Base-by-base conservation (phyloP, 768 basidiomycete genomes). In the Filobasidium wieringae region DNA sequence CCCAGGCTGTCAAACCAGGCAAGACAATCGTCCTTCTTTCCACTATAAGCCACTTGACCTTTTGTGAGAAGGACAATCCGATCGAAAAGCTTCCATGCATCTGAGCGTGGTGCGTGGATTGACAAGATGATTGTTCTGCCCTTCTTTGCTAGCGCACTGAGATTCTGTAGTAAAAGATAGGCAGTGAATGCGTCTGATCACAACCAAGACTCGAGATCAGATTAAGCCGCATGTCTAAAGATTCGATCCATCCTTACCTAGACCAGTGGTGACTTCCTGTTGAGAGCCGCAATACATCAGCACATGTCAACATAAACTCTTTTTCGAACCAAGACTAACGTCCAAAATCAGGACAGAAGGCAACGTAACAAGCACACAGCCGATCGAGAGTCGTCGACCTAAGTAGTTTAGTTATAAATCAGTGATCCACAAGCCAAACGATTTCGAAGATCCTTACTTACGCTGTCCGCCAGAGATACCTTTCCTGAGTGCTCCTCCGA, bases 401-500 rank as follows among this genome's bases (percentile, higher is more conserved):
- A 9, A 9, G 41, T 43, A 22, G 15, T 9, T 14, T 9, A 8
- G 19, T 14, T 22, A 43, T 32, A 11, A 9, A 30, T 51, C 8
- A 7, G 17, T 27, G 34, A 29, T 12, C 32, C 19, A 47, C 7
- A 40, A 33, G 11, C 6, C 40, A 47, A n/a, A 19, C 24, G 6
- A 41, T 24, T 22, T 24, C 31, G 9, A 19, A 19, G 57, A 24
- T n/a, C n/a, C n/a, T n/a, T n/a, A 47, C 43, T 47, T 4, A 47
- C 43, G 82, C 68, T 86, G 83, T 2, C 84, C 82, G 7, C 82
- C 82, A 22, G 80, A 81, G 34, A 84, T 80, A 1, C 83, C 84
- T 49, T 81, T 75, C 36, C 78, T 76, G 17, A 82, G 74, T 0
- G 81, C 78, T 0, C 80, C 84, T 0, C 83, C 82, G 45, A 85